Base-by-base conservation (phyloP, 164 flowering plant species). In the Macadamia integrifolia region DNA sequence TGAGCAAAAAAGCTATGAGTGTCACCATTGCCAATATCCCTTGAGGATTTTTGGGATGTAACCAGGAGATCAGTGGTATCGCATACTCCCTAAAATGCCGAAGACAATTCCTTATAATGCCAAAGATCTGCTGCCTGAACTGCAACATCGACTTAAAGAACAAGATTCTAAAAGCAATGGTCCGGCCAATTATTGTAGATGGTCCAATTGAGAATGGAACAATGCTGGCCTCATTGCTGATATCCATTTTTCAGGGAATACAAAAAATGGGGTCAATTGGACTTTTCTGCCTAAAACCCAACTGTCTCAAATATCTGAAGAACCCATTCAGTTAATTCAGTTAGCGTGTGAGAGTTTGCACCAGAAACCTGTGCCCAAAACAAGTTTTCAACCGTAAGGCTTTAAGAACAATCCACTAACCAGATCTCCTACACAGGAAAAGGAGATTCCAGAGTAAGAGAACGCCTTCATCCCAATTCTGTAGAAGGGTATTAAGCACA, bases 1-100 rank as follows among this genome's bases (percentile, higher is more conserved):
- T 92, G 77, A 94, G 70, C 53, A 86, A 30, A 75, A 92, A 87
- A 10, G 97, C 99, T 31, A 92, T 78, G 6, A 88, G 69, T 3
- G 90, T 80, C 61, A 92, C 88, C 91, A 94, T 74, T 28, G 85
- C 91, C 30, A 94, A 74, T 48, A 92, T 89, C 70, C 95, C 97
- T 72, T 88, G 95, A 1, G 99, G 98, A 69, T 92, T 89, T 14
- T 88, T 73, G 0, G 98, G 98, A 72, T 89, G 95, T 64, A 94
- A 75, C 97, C 95, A 92, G 55, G 96, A 85, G 28, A 90, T 32
- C 53, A 88, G 32, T 10, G 92, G 88, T 3, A 76, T 44, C 17
- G 87, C 55, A 40, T 66, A 30, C 28, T 71, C 71, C 62, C 65
- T 80, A 61, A 70, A 53, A 40, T 69, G 79, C 70, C 62, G 62